Conservation (phyloP, 768 basidiomycete species). For the Russula foetens region DNA sequence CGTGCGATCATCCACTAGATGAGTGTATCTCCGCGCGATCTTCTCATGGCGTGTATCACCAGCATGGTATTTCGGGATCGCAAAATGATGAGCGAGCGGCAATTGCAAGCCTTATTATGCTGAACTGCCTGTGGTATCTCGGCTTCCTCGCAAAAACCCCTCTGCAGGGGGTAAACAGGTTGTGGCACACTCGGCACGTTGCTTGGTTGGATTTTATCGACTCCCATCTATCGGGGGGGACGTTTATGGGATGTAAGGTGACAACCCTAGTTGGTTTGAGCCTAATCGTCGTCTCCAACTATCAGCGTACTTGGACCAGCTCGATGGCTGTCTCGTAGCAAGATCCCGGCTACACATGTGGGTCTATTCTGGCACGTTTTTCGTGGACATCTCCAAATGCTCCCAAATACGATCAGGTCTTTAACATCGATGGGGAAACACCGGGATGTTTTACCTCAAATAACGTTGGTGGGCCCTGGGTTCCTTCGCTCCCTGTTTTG, state of each 20-base stretch:
- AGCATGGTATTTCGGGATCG: background rate
- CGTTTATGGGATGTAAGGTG: background rate
- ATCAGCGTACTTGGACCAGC: background rate
- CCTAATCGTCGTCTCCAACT: background rate
- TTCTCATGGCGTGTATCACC: background rate
- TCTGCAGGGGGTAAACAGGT: background rate
- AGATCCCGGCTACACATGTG: background rate
- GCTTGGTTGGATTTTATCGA: background rate
- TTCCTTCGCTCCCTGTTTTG: background rate
- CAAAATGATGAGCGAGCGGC: background rate
- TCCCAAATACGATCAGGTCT: background rate
- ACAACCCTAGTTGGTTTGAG: background rate
- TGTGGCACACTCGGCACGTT: background rate
- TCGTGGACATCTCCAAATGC: background rate
- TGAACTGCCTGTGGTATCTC: background rate
- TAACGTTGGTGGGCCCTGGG: background rate
- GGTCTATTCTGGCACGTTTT: background rate
- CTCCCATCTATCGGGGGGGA: background rate
- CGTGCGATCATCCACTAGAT: background rate
- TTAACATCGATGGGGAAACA: background rate
- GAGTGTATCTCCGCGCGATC: conserved; percentile 6
- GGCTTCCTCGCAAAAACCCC: background rate
- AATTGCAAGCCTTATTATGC: background rate
- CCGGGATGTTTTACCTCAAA: background rate
- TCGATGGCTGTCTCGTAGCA: background rate